phyloP scores from a whole-genome alignment of 176 grass and related monocot genomes.

The Aegilops tauschii region DNA sequence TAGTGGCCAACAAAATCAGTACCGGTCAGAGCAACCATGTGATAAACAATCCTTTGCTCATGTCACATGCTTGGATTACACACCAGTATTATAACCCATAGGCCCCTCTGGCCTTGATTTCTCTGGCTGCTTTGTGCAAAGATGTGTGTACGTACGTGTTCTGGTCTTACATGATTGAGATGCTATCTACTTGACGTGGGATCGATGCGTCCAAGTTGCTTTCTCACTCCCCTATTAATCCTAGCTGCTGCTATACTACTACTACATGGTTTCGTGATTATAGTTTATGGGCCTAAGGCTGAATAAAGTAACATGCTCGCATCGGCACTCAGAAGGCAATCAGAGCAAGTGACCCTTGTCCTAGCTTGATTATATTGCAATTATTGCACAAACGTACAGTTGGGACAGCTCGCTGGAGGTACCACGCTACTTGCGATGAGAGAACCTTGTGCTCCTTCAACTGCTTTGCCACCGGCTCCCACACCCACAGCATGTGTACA shows the following conservation, averaged over 20 bases:
- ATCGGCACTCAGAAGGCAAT: not conserved
- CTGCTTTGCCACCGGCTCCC: not conserved
- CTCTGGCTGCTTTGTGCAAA: constrained; percentile 18
- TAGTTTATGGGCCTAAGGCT: not conserved
- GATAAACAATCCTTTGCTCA: no score
- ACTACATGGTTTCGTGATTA: not conserved
- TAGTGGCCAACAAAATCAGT: no score
- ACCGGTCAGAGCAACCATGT: no score
- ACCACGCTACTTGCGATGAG: not conserved
- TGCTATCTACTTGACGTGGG: not conserved
- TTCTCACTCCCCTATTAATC: constrained; percentile 31
- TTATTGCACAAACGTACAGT: not conserved
- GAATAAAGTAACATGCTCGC: constrained; percentile 25
- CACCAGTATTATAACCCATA: not conserved
- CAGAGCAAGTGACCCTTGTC: not conserved
- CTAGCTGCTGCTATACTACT: not conserved
- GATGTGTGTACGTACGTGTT: not conserved
- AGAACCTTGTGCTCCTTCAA: constrained; percentile 22
- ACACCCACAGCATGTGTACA: not conserved
- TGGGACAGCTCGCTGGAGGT: constrained; percentile 12
- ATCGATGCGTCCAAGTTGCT: constrained; percentile 14
- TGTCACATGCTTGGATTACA: not conserved
- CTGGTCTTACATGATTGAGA: constrained; percentile 18
- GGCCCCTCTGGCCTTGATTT: not conserved
- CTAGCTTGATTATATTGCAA: constrained; percentile 9